Evolutionary conservation across 495 filamentous ascomycete species (phyloP).

Genomic region (Penicillium pulvis): DNA sequence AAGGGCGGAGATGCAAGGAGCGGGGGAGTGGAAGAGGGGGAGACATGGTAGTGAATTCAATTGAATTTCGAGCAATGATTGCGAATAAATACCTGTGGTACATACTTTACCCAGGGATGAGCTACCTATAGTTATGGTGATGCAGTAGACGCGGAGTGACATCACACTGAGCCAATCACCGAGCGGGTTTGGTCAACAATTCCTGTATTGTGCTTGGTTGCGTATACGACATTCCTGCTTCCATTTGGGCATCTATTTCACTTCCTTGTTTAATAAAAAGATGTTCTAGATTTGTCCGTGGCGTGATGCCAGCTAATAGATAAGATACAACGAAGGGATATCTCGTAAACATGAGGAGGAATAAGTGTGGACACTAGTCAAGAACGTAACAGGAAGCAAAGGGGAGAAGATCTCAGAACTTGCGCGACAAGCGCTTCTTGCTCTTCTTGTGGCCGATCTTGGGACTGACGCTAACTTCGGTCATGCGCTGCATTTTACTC

Average conservation of each 20-base stretch:
- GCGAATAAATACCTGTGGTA: neutral
- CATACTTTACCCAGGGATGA: constrained; percentile 9
- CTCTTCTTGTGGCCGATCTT: constrained; percentile 17
- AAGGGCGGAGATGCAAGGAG: constrained; percentile 7
- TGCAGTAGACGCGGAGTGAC: constrained; percentile 17
- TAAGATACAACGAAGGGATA: constrained; percentile 8
- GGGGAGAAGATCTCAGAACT: constrained; percentile 6
- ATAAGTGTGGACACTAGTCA: neutral
- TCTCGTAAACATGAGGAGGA: neutral
- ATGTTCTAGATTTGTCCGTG: neutral
- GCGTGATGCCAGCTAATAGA: neutral
- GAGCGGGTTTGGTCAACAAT: constrained; percentile 11
- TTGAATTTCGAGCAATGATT: neutral
- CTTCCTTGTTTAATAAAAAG: neutral
- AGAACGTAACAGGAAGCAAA: neutral
- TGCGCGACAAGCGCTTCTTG: constrained; percentile 22
- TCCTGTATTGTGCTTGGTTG: constrained; percentile 8
- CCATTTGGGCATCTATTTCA: too few species aligned
- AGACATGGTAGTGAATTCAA: neutral
- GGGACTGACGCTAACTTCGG: constrained; percentile 33
- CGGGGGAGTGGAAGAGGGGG: constrained; percentile 11
- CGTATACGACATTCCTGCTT: neutral
- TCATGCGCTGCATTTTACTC: constrained; percentile 18
- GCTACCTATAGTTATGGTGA: neutral
- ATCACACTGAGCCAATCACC: constrained; percentile 20